Evolutionary conservation across 2,329 filamentous ascomycete genomes (phyloP).

Genomic region (Colletotrichum orchidophilum): DNA sequence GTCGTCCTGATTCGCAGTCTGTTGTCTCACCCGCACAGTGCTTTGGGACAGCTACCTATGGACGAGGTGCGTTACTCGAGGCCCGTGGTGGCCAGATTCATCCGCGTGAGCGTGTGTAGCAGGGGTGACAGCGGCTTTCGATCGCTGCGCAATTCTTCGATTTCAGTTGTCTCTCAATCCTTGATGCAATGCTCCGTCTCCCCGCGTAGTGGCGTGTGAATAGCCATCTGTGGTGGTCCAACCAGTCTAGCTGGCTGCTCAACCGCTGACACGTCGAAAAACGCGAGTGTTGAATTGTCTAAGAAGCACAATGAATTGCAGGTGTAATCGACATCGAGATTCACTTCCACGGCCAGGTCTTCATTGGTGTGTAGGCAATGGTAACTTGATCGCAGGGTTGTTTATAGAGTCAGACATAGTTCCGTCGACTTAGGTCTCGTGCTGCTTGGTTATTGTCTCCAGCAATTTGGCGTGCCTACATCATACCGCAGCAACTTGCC

Average conservation of each 20-base stretch:
- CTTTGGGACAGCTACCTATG: background rate
- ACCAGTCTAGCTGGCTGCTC: constrained; percentile 7
- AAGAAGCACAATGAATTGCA: background rate
- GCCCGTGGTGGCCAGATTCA: constrained; percentile 24
- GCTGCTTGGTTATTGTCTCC: background rate
- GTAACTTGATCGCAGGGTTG: constrained; percentile 1
- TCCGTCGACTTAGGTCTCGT: background rate
- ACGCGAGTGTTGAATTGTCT: constrained; percentile 19
- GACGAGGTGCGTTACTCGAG: constrained; percentile 15
- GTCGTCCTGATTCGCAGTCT: background rate
- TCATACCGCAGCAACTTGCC: background rate
- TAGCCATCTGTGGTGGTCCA: constrained; percentile 10
- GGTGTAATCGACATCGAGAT: constrained; percentile 29
- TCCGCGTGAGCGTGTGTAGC: constrained; percentile 26
- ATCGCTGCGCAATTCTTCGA: constrained; percentile 34
- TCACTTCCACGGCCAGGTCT: background rate
- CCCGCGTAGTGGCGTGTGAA: constrained; percentile 32
- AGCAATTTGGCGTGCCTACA: background rate
- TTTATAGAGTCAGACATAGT: background rate
- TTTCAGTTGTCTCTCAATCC: constrained; percentile 26
- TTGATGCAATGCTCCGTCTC: constrained; percentile 24
- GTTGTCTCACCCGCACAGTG: constrained; percentile 16
- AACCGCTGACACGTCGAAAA: constrained; percentile 29
- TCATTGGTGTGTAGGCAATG: background rate
- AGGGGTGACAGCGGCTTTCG: constrained; percentile 29